phyloP scores from a whole-genome alignment of 2,329 filamentous ascomycete species.

The Pseudomassariella vexata region DNA sequence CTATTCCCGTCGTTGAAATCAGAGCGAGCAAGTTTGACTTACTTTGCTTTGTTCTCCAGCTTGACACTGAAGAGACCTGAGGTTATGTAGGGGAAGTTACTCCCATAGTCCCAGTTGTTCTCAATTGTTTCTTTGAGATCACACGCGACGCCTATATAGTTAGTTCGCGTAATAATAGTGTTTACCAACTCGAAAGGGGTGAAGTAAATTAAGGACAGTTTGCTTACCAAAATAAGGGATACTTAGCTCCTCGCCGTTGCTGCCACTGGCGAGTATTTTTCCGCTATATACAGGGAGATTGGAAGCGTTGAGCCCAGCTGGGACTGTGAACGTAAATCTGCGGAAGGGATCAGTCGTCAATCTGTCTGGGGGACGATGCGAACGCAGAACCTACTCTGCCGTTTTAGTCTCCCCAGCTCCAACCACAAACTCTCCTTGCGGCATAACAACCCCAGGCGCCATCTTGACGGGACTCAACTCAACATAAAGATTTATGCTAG shows the following conservation, averaged over 20 bases:
- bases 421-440: slow-evolving; percentile 10
- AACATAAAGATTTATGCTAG: slow-evolving; percentile 10
- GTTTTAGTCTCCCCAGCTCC: slow-evolving; percentile 11
- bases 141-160: slow-evolving; percentile 11
- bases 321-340: slow-evolving; percentile 14
- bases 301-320: slow-evolving; percentile 18
- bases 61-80: slow-evolving; percentile 7
- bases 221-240: slow-evolving; percentile 25
- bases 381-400: slow-evolving; percentile 14
- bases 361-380: not conserved
- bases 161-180: not conserved
- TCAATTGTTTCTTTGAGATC: slow-evolving; percentile 11
- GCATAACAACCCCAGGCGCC: slow-evolving; percentile 10
- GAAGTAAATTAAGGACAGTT: not conserved
- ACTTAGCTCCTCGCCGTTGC: slow-evolving; percentile 25
- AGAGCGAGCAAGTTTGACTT: slow-evolving; percentile 1
- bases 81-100: slow-evolving; percentile 8
- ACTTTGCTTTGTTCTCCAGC: slow-evolving; percentile 14
- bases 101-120: slow-evolving; percentile 12
- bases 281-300: slow-evolving; percentile 27
- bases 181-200: too few species aligned
- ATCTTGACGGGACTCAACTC: slow-evolving; percentile 11
- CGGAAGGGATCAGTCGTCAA: not conserved
- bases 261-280: slow-evolving; percentile 25
- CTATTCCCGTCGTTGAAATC: too few species aligned